Evolutionary conservation across 2,329 filamentous ascomycete genomes (phyloP).

Genomic region (Aureobasidium sp.): DNA sequence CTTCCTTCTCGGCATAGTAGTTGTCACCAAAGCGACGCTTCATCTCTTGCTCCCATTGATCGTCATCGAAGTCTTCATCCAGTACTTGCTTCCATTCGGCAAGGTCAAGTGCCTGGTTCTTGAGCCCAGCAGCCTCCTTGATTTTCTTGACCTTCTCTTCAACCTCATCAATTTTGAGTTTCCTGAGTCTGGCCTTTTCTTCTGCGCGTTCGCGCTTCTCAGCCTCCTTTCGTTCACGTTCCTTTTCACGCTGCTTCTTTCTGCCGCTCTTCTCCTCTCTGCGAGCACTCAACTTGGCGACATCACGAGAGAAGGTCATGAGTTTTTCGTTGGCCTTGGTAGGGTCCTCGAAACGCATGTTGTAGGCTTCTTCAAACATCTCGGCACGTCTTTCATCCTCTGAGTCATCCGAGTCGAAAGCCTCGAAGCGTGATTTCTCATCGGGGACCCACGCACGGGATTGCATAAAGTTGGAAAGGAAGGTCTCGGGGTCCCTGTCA

Average conservation of each 20-base stretch:
- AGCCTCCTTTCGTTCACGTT: constrained; percentile 68
- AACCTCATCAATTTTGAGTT: constrained; percentile 84
- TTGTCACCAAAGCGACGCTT: constrained; percentile 76
- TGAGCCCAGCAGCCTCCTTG: constrained; percentile 77
- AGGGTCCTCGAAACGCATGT: constrained; percentile 91
- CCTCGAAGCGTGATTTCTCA: constrained; percentile 60
- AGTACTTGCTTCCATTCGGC: constrained; percentile 81
- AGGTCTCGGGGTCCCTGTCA: constrained; percentile 83
- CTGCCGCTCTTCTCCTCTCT: constrained; percentile 76
- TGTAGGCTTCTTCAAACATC: constrained; percentile 86
- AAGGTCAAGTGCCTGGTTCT: constrained; percentile 54
- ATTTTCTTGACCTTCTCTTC: constrained; percentile 82
- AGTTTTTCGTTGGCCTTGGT: constrained; percentile 80
- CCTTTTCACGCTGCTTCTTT: constrained; percentile 70
- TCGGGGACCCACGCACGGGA: constrained; percentile 79
- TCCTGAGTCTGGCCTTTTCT: constrained; percentile 76
- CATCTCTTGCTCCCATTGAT: constrained; percentile 89
- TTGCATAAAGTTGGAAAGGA: constrained; percentile 92
- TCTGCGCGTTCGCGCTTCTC: constrained; percentile 69
- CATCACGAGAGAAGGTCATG: constrained; percentile 81
- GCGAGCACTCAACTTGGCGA: constrained; percentile 75
- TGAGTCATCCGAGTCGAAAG: constrained; percentile 90
- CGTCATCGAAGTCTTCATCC: constrained; percentile 81
- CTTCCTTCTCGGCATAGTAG: constrained; percentile 70
- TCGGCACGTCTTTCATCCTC: constrained; percentile 68